phyloP scores from a whole-genome alignment of 768 basidiomycete genomes.

The Boletus eberwhitei region DNA sequence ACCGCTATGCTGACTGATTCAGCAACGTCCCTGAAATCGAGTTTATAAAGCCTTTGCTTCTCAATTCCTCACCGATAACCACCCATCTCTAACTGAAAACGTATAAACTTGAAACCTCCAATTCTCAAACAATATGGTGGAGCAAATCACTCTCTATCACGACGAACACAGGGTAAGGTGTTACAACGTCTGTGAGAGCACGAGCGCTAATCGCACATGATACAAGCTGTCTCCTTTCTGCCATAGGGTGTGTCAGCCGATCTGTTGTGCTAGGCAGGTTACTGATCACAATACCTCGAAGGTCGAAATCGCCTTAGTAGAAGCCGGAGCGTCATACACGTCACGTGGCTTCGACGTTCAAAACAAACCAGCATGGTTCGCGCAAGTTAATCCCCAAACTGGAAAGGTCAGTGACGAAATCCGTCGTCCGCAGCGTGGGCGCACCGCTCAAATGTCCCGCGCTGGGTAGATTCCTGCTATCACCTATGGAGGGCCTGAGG shows the following conservation, averaged over 20 bases:
- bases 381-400: constrained; percentile 53
- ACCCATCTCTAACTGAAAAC: not conserved
- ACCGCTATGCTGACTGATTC: not conserved
- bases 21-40: not conserved
- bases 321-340: constrained; percentile 47
- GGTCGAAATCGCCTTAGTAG: constrained; percentile 57
- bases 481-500: constrained; percentile 55
- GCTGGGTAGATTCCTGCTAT: constrained; percentile 50
- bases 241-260: constrained; percentile 39
- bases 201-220: not conserved
- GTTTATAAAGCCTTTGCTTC: not conserved
- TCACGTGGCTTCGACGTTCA: constrained; percentile 52
- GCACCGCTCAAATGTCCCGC: not conserved
- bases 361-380: constrained; percentile 69
- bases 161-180: constrained; percentile 37
- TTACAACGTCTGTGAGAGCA: not conserved
- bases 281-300: constrained; percentile 18
- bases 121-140: constrained; percentile 15
- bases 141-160: constrained; percentile 39
- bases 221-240: constrained; percentile 52
- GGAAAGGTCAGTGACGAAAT: constrained; percentile 45
- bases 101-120: not conserved
- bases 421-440: not conserved
- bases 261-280: not conserved
- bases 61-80: not conserved